phyloP scores from a whole-genome alignment of 371 early-diverging fungal genomes.

The Coemansia sp. region DNA sequence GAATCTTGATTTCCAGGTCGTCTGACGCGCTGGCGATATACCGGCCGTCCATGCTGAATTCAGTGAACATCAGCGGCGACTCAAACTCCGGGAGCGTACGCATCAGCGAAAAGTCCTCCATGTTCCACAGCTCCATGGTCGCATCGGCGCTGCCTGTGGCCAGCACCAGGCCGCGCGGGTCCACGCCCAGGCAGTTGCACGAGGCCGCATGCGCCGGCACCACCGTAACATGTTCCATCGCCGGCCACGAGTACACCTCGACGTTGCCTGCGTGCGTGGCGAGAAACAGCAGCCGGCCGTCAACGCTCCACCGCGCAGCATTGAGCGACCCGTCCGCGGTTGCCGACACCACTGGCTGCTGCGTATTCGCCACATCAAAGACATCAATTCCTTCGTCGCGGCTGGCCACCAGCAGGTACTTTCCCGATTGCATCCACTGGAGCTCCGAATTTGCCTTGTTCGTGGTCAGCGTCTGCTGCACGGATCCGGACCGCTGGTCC shows the following conservation, averaged over 20 bases:
- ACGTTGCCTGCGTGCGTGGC: constrained; percentile 32
- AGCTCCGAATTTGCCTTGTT: constrained; percentile 22
- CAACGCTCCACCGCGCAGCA: constrained; percentile 21
- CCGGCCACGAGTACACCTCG: constrained; percentile 39
- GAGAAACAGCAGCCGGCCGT: constrained; percentile 25
- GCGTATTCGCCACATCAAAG: constrained; percentile 25
- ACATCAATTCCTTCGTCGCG: constrained; percentile 37
- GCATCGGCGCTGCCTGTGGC: constrained; percentile 45
- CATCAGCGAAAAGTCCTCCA: constrained; percentile 24
- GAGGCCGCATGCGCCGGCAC: constrained; percentile 35
- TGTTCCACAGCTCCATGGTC: constrained; percentile 26
- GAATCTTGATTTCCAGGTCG: constrained; percentile 24
- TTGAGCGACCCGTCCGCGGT: constrained; percentile 15
- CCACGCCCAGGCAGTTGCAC: constrained; percentile 30
- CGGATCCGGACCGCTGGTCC: constrained; percentile 21
- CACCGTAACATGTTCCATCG: constrained; percentile 31
- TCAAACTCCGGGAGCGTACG: constrained; percentile 21
- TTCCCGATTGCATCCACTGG: constrained; percentile 37
- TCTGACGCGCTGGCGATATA: constrained; percentile 42
- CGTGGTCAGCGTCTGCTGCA: constrained; percentile 12
- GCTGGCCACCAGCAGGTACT: constrained; percentile 18
- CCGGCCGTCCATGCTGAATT: constrained; percentile 33
- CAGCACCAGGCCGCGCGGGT: constrained; percentile 20
- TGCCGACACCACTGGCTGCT: constrained; percentile 22
- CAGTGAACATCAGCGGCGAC: constrained; percentile 31